Conservation (phyloP, 352 stramenopile genomes). For the Phytophthora niederhauseri region DNA sequence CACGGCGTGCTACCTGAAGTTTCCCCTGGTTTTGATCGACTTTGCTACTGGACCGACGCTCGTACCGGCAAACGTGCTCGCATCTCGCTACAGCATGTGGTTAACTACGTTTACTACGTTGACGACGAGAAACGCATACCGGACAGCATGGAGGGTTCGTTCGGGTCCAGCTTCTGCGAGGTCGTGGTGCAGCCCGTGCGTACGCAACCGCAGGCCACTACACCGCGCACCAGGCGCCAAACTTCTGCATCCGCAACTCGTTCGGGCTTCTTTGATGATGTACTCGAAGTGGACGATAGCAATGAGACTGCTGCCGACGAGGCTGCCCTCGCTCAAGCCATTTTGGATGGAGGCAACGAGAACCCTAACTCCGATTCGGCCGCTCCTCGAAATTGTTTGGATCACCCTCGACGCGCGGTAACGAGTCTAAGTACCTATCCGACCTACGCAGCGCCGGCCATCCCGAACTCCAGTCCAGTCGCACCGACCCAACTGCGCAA, state of each 20-base stretch:
- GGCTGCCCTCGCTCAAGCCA: background rate
- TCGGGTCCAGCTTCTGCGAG: no score
- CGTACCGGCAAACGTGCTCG: background rate
- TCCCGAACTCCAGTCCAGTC: background rate
- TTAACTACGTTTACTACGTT: background rate
- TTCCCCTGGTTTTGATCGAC: background rate
- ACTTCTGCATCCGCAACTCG: no score
- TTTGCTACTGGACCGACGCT: background rate
- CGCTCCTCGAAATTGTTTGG: background rate
- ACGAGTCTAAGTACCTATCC: background rate
- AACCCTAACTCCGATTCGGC: background rate
- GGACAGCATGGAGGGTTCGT: no score
- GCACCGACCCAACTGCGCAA: background rate
- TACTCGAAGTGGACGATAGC: no score
- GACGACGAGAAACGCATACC: background rate
- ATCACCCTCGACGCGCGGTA: background rate
- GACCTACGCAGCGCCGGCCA: background rate
- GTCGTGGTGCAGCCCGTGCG: no score
- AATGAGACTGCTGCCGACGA: background rate
- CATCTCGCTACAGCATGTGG: background rate
- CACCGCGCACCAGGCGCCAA: no score
- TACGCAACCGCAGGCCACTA: no score
- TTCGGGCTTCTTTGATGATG: no score
- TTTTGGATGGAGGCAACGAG: background rate
- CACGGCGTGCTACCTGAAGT: background rate